Base-by-base conservation (phyloP, 306 rosid species). In the Prosopis cineraria region DNA sequence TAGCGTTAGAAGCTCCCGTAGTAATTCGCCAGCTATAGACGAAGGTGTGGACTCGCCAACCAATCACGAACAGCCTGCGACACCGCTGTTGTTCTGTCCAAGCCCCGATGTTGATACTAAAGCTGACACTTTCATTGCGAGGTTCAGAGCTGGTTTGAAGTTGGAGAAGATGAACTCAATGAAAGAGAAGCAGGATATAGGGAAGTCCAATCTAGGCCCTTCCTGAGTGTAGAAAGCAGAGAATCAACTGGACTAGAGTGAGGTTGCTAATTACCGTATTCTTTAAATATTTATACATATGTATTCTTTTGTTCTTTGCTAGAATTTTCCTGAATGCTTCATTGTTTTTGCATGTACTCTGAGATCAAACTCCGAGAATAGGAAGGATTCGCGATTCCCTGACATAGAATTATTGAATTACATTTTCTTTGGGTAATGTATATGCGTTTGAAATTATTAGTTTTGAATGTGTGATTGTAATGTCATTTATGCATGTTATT, bases 81-180 rank as follows among this genome's bases (percentile, higher is more conserved):
- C 85, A 24, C 62, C 36, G 19, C 62, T 79, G 4, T 72, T 80
- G 83, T 87, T 80, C 82, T 92, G 94, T 83, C 82, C 87, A 24
- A 92, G 88, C 77, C 97, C 98, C 3, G 93, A 89, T 65, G 92
- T 94, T 39, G 84, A 94, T 82, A 88, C 85, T 69, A 91, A 94
- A 81, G 97, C 98, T 78, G 90, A 81, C 59, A 90, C 75, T 19
- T 94, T 94, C 84, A 94, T 94, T 44, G 85, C 82, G 48, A 89
- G 78, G 59, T 89, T 94, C 84, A 89, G 91, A 76, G 93, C 95
- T 24, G 89, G 90, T 70, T 81, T 94, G 70, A 80, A 75, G 87
- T 65, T 86, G 85, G 96, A 94, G 90, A 89, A 87, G 83, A 86
- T 90, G 82, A 89, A 94, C 31, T 94, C 98, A 36, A 60, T 89